phyloP scores from a whole-genome alignment of 1,139 yeast species.

The Debaryomyces subglobosus region DNA sequence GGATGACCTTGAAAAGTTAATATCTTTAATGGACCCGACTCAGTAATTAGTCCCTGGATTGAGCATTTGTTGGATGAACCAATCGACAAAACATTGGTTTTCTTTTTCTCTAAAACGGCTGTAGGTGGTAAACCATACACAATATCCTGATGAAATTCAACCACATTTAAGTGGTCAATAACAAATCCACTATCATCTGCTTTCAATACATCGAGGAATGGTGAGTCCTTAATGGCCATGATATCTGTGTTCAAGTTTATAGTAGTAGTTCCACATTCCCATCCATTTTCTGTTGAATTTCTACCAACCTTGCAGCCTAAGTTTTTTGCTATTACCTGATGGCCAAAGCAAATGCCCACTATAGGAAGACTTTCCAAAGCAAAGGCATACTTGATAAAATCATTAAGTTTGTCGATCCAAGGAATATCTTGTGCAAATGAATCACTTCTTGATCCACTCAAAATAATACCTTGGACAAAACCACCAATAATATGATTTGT shows the following conservation, averaged over 20 bases:
- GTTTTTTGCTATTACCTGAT: constrained; percentile 71
- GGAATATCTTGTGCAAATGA: constrained; percentile 49
- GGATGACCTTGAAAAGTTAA: constrained; percentile 91
- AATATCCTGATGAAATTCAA: constrained; percentile 74
- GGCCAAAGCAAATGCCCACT: constrained; percentile 84
- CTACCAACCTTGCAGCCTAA: constrained; percentile 63
- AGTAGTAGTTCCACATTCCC: constrained; percentile 71
- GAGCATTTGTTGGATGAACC: constrained; percentile 59
- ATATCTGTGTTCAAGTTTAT: constrained; percentile 50
- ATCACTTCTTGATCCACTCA: constrained; percentile 70
- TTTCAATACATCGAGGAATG: constrained; percentile 28
- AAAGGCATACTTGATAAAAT: constrained; percentile 41
- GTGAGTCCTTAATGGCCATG: constrained; percentile 33
- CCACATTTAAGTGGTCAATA: constrained; percentile 33
- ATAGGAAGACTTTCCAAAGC: constrained; percentile 40
- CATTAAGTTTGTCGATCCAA: constrained; percentile 57
- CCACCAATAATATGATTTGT: constrained; percentile 30
- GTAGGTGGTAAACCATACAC: constrained; percentile 54
- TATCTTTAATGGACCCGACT: constrained; percentile 42
- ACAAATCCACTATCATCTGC: constrained; percentile 20
- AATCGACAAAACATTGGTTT: constrained; percentile 38
- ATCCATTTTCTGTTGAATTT: constrained; percentile 55
- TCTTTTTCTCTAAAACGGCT: constrained; percentile 10
- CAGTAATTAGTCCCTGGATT: constrained; percentile 63
- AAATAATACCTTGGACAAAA: constrained; percentile 47